These are phyloP conservation scores for Pseudomassariella vexata DNA, from an alignment of 2,329 filamentous ascomycete genomes.

Conservation along the genomic window DNA sequence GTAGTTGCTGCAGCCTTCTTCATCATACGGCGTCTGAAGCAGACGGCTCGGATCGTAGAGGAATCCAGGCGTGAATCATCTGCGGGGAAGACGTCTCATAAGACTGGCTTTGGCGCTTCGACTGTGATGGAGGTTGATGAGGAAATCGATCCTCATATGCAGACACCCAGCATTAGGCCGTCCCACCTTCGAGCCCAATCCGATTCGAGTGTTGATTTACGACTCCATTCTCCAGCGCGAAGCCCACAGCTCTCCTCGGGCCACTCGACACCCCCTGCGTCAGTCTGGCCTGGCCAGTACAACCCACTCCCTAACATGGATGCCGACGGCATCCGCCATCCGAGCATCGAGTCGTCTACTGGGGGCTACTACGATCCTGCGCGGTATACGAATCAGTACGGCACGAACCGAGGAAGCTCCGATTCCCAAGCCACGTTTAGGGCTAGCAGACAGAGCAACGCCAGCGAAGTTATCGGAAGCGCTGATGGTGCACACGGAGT, in stretches of 20 bases:
- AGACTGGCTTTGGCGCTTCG: conserved; percentile 28
- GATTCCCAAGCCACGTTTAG: conserved; percentile 31
- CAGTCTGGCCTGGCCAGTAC: conserved; percentile 13
- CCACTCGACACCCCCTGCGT: conserved; percentile 15
- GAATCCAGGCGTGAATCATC: conserved; percentile 28
- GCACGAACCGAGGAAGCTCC: conserved; percentile 19
- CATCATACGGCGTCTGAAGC: conserved; percentile 44
- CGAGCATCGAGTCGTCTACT: conserved; percentile 21
- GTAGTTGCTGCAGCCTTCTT: conserved; percentile 41
- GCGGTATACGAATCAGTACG: conserved; percentile 9
- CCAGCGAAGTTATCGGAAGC: conserved; percentile 35
- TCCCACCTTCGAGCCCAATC: conserved; percentile 13
- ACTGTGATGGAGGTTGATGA: conserved; percentile 38
- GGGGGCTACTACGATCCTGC: conserved; percentile 17
- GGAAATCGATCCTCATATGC: conserved; percentile 34
- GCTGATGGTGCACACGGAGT: conserved; percentile 20
- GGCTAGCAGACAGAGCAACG: conserved; percentile 38
- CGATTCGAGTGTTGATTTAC: conserved; percentile 10
- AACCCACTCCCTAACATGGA: conserved; percentile 11
- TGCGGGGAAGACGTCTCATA: conserved; percentile 25
- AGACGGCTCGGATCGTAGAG: conserved; percentile 30
- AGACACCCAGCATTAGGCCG: conserved; percentile 20
- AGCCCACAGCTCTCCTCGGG: conserved; percentile 15
- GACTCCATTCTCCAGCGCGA: conserved; percentile 11
- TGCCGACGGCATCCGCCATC: conserved; percentile 16